Evolutionary conservation across 164 flowering plant genomes (phyloP).

Genomic region (Buxus sempervirens): DNA sequence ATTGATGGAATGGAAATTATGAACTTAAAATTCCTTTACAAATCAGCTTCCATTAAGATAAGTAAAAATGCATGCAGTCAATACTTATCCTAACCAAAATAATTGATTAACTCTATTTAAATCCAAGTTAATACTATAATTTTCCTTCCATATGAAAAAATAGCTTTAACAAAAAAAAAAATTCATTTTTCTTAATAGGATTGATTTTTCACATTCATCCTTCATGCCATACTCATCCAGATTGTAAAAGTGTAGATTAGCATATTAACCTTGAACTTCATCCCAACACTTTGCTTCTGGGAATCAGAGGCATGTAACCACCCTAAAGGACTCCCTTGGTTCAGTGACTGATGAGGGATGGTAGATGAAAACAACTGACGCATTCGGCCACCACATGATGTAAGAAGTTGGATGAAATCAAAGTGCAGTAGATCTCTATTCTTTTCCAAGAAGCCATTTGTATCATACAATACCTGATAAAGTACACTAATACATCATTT

Average conservation of each 20-base stretch:
- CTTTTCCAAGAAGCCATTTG: slow-evolving; percentile 88
- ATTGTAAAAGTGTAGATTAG: not conserved
- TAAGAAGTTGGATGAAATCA: slow-evolving; percentile 57
- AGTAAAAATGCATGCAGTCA: too few relatives aligned
- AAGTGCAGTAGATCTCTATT: slow-evolving; percentile 73
- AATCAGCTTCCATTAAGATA: not conserved
- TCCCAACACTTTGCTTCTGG: slow-evolving; percentile 65
- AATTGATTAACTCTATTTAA: too few relatives aligned
- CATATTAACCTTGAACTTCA: slow-evolving; percentile 72
- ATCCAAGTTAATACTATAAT: too few relatives aligned
- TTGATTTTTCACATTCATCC: not conserved
- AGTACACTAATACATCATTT: not conserved
- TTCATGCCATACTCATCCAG: not conserved
- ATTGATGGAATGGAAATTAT: not conserved
- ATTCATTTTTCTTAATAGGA: too few relatives aligned
- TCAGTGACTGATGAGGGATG: slow-evolving; percentile 34
- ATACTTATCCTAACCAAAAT: too few relatives aligned
- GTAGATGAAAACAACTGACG: slow-evolving; percentile 55
- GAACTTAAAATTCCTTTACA: not conserved
- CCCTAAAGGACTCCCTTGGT: slow-evolving; percentile 22
- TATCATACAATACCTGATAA: slow-evolving; percentile 76
- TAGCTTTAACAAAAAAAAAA: not conserved
- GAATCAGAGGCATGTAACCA: slow-evolving; percentile 29
- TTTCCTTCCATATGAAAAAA: too few relatives aligned
- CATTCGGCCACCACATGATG: slow-evolving; percentile 51